phyloP scores from a whole-genome alignment of 345 rosid genomes.

The Dimocarpus longan region DNA sequence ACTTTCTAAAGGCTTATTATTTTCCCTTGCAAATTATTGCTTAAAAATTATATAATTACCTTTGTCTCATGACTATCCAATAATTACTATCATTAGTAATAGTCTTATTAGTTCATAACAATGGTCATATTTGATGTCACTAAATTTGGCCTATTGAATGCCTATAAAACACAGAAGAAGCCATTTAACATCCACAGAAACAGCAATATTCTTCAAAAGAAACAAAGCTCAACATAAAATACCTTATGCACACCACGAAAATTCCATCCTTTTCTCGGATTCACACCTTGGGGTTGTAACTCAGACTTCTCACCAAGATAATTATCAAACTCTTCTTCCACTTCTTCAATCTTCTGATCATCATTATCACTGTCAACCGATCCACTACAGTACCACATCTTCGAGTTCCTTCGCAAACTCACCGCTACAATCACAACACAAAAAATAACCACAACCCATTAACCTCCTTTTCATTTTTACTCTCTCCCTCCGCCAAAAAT shows the following conservation, averaged over 20 bases:
- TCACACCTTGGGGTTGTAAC: slow-evolving; percentile 75
- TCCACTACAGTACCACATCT: slow-evolving; percentile 40
- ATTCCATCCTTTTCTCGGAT: slow-evolving; percentile 89
- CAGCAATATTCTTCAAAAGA: background rate
- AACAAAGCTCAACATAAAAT: slow-evolving; percentile 11
- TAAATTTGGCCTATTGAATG: background rate
- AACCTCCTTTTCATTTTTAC: background rate
- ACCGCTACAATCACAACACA: slow-evolving; percentile 29
- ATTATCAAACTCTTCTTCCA: slow-evolving; percentile 46
- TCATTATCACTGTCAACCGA: slow-evolving; percentile 27
- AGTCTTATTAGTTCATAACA: background rate
- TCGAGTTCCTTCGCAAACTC: slow-evolving; percentile 37
- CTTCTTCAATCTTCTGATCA: slow-evolving; percentile 26
- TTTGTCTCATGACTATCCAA: background rate
- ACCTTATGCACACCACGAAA: slow-evolving; percentile 97
- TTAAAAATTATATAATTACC: background rate
- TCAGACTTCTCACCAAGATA: slow-evolving; percentile 48
- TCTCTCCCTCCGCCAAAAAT: background rate
- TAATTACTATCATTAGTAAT: background rate
- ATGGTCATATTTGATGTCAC: background rate
- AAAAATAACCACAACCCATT: background rate
- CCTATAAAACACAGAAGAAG: background rate
- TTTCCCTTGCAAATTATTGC: background rate
- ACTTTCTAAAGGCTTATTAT: background rate
- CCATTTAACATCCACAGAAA: background rate